Evolutionary conservation across 2,329 filamentous ascomycete genomes (phyloP), one percentile per base, ranked within the genome.

Genomic region (Penicillium freii): DNA sequence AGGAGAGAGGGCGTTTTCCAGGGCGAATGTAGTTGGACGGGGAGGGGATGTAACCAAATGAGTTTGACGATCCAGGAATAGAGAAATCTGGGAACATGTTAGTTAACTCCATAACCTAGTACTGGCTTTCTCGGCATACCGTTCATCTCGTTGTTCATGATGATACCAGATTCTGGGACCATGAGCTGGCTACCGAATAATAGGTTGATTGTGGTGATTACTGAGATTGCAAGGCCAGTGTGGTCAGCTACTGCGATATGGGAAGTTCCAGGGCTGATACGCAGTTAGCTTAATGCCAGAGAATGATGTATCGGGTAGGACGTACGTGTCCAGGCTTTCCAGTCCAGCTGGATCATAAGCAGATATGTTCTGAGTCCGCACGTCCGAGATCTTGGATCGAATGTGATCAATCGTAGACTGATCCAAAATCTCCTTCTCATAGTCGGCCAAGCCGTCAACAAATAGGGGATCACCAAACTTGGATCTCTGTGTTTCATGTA

Each of bases 131-230:
- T 31, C 77, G 56, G 78, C 78, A 61, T 81, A 78, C 72, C 80
- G 74, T 84, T 80, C 82, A 84, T 84, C 62, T 84, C 79, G 61
- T 83, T 79, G 63, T 84, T 84, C 78, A 95, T 84, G 54, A 95
- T 90, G 57, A 96, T 82, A 19, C 92, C 92, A 0, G 91, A 92
- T 65, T 88, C 83, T 0, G 91, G 90, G 0, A 93, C 88, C 75
- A 96, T 85, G 62, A 96, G 73, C 21, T 86, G 81, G 29, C 87
- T 88, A 45, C 93, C 93, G 66, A 96, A 97, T 3, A 94, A 81
- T 5, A 94, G 80, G 73, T 97, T 97, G 56, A 97, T 80, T 0
- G 93, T 97, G 0, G 91, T 94, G 0, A 92, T 97, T 13, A 92
- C 81, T 1, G 89, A 88, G 36, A 95, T 83, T 2, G 91, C 86